Evolutionary conservation across 2,329 filamentous ascomycete species (phyloP), one percentile per base, ranked within the genome.

Genomic region (Hypoxylon sp.): DNA sequence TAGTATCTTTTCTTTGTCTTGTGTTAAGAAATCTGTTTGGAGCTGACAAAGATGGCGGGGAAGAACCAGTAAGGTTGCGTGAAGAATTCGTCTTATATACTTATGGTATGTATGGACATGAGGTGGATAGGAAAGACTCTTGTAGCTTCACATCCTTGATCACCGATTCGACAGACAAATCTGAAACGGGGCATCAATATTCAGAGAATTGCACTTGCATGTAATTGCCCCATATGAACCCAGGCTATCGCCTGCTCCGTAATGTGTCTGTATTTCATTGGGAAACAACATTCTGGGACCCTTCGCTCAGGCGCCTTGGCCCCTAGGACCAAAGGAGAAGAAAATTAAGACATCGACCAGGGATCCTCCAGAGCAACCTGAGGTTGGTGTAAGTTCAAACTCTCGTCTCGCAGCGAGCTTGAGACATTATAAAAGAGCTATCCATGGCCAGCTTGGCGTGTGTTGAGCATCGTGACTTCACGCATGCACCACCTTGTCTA

Each of bases 1-100:
- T 66, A 79, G 79, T 72, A 73, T 73, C 65, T 23, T 32, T 58
- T 59, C 58, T 67, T 65, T 68, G 53, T 62, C 53, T 27, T 57
- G 37, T 53, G 30, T 27, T n/a, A 5, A 25, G 43, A 53, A 47
- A 48, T 47, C 34, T 30, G n/a, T 43, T 56, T 47, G 54, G 37
- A 47, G 48, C 25, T 61, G 47, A 46, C 45, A 70, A 21, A 58
- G 34, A 48, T 58, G 41, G 60, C 50, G 55, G 53, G 34, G 57
- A 67, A 58, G 53, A 58, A 60, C 23, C 52, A 59, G 58, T 57
- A 34, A 51, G 52, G 23, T 45, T 45, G 16, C 30, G 43, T 52
- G 56, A 61, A 52, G 39, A 41, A 21, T 21, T 41, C 32, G 56
- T 47, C 50, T 46, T 52, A 63, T 55, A 50, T 59, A 55, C n/a